These are phyloP conservation scores for Serendipita sp. DNA, from an alignment of 1,284 basidiomycete species.

Conservation along the genomic window DNA sequence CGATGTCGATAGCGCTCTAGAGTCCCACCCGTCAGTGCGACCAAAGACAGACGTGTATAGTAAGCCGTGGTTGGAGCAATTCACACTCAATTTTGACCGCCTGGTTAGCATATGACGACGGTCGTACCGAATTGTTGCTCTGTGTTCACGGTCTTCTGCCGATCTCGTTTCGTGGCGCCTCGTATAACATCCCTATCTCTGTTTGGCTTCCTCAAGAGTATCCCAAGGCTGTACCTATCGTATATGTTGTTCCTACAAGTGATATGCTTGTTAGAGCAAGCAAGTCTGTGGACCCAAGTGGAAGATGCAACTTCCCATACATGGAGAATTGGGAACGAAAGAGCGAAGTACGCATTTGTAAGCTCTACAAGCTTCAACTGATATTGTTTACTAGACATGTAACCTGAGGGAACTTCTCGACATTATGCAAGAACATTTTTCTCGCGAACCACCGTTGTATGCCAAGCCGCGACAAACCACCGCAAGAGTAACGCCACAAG, in stretches of 20 bases:
- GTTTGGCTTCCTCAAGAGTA: constrained; percentile 80
- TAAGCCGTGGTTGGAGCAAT: constrained; percentile 25
- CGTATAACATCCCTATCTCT: constrained; percentile 90
- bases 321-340: constrained; percentile 67
- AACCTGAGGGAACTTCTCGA: constrained; percentile 51
- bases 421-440: constrained; percentile 70
- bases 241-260: constrained; percentile 88
- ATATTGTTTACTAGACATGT: constrained; percentile 38
- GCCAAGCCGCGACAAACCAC: constrained; percentile 47
- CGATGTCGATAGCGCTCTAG: constrained; percentile 56
- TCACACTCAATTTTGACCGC: constrained; percentile 7
- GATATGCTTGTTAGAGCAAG: constrained; percentile 81
- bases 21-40: constrained; percentile 48
- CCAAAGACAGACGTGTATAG: constrained; percentile 92
- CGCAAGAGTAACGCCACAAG: background rate
- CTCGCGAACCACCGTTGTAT: constrained; percentile 77
- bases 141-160: constrained; percentile 85
- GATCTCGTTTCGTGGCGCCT: constrained; percentile 58
- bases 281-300: constrained; percentile 70
- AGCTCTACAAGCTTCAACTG: constrained; percentile 10
- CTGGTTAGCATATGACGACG: constrained; percentile 76
- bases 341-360: constrained; percentile 49
- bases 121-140: constrained; percentile 79
- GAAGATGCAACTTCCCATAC: constrained; percentile 57
- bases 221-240: constrained; percentile 68